These are phyloP conservation scores for Penicillium sp. DNA, from an alignment of 2,329 filamentous ascomycete species.

Conservation along the genomic window DNA sequence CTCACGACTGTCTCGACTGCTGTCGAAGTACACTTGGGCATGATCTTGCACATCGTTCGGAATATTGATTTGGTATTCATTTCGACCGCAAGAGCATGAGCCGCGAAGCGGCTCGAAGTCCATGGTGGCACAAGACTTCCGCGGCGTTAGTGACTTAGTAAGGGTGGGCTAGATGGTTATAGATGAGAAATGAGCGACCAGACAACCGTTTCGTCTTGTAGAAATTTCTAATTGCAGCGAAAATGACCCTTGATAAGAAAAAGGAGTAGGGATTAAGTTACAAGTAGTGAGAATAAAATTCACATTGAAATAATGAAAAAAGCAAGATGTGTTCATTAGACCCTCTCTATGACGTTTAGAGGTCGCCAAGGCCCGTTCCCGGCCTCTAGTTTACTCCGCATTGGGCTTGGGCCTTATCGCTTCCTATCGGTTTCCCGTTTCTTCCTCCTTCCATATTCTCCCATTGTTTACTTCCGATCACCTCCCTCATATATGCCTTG, in stretches of 20 bases:
- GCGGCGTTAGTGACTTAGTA: background rate
- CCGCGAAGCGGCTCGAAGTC: slow-evolving; percentile 61
- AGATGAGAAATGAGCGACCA: background rate
- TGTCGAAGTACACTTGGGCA: slow-evolving; percentile 73
- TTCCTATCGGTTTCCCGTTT: slow-evolving; percentile 20
- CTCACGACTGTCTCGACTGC: slow-evolving; percentile 69
- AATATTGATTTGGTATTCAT: slow-evolving; percentile 72
- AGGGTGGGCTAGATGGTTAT: background rate
- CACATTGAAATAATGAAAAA: background rate
- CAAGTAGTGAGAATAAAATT: background rate
- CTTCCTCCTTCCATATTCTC: background rate
- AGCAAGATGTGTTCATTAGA: slow-evolving; percentile 16
- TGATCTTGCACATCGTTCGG: slow-evolving; percentile 57
- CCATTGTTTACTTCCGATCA: background rate
- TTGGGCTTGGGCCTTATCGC: slow-evolving; percentile 17
- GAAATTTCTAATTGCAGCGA: background rate
- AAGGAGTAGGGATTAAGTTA: background rate
- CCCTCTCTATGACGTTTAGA: slow-evolving; percentile 27
- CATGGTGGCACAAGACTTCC: slow-evolving; percentile 18
- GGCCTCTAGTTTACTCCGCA: slow-evolving; percentile 21
- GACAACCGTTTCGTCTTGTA: background rate
- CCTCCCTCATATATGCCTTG: background rate
- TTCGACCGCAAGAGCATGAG: slow-evolving; percentile 81
- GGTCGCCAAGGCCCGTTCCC: slow-evolving; percentile 19
- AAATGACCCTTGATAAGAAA: background rate